Evolutionary conservation across 2,329 filamentous ascomycete genomes (phyloP), one percentile per base, ranked within the genome.

Genomic region (Ciborinia camelliae): DNA sequence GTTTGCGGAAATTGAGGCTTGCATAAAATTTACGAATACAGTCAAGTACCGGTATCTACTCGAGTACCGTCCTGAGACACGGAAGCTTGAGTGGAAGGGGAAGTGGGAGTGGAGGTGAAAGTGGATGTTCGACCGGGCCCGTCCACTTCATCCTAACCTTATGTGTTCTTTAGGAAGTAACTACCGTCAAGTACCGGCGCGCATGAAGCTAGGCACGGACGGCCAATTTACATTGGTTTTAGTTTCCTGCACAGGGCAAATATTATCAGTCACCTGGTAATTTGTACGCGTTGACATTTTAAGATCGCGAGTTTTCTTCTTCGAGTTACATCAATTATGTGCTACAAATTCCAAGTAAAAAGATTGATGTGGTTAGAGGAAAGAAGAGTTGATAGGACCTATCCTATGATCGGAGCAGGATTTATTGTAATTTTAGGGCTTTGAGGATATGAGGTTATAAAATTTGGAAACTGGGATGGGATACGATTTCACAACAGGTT

Each of bases 111-210:
- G n/a, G n/a, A n/a, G n/a, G n/a, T n/a, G n/a, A n/a, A n/a, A n/a
- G n/a, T n/a, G n/a, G 23, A 47, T 47, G 23, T 23, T 52, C 50
- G 50, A 32, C 30, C n/a, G n/a, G n/a, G 15, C 18, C 4, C 14
- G 6, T 30, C 18, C 26, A 14, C 15, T 28, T n/a, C 50, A n/a
- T 43, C 54, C 39, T 57, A 57, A n/a, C n/a, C n/a, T 57, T 39
- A 57, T 5, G 20, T n/a, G 23, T 23, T 2, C 1, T 14, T 30
- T 15, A 26, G 26, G 39, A 32, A 10, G 2, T n/a, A 18, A 45
- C 39, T 58, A 45, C 28, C 55, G 55, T 58, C 55, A 47, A 58
- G 39, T 47, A 47, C 55, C 41, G 39, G 28, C 55, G 4, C 41
- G 43, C 55, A 59, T 59, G 41, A 47, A 26, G 41, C 41, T 47